Percentiles rank a stretch among this genome's conserved stretches.
These are phyloP conservation scores for Chaetoscypha palmicola DNA, from an alignment of 2,329 filamentous ascomycete genomes.

Conservation along the genomic window DNA sequence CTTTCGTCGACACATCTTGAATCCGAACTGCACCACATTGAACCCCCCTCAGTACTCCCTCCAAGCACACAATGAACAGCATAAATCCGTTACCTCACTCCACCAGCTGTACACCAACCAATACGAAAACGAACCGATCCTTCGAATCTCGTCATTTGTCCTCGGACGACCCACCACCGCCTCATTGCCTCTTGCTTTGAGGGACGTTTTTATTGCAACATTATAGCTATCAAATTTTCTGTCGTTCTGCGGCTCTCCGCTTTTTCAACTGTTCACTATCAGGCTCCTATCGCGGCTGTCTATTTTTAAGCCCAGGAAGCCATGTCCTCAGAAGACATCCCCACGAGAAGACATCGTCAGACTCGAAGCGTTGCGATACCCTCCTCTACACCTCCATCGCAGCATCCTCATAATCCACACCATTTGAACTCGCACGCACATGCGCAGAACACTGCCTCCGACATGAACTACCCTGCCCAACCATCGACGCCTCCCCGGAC, in stretches of 20 bases:
- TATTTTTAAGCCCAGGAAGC: constrained; percentile 43
- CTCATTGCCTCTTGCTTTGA: constrained; percentile 9
- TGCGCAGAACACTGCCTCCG: constrained; percentile 31
- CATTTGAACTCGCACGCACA: constrained; percentile 36
- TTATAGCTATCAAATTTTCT: constrained; percentile 4
- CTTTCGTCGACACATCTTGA: constrained; percentile 4
- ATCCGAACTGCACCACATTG: constrained; percentile 9
- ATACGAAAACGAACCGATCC: too few species aligned
- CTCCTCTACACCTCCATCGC: constrained; percentile 22
- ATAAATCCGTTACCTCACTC: constrained; percentile 15
- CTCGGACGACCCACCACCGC: constrained; percentile 22
- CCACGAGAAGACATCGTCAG: constrained; percentile 32
- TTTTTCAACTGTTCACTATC: constrained; percentile 17
- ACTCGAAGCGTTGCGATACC: constrained; percentile 24
- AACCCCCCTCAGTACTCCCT: neutral
- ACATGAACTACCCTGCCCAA: constrained; percentile 21
- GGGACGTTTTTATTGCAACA: neutral
- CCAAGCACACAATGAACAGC: constrained; percentile 25
- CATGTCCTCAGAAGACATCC: constrained; percentile 38
- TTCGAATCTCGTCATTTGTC: too few species aligned
- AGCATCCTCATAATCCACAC: constrained; percentile 38
- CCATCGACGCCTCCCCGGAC: constrained; percentile 31
- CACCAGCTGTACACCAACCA: constrained; percentile 8
- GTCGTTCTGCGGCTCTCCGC: constrained; percentile 3
- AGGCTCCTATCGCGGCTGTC: constrained; percentile 25